A percentile compares a stretch with the other conserved stretches of the same genome.
Evolutionary conservation across 192 early-diverging fungal genomes (phyloP).

Genomic region (Coemansia guatemalensis): DNA sequence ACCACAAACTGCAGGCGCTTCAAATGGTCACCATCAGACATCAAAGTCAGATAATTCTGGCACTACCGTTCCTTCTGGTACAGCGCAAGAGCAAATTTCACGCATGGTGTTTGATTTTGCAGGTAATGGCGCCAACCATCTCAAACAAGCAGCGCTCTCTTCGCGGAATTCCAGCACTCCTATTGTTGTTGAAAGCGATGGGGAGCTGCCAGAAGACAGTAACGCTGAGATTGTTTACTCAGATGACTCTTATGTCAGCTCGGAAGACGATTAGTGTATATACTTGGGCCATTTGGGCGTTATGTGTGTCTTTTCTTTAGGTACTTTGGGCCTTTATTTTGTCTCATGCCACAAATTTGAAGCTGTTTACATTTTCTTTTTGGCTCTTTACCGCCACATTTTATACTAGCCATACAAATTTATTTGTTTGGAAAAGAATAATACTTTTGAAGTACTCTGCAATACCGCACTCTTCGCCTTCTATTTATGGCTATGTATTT

Average conservation of each 20-base stretch:
- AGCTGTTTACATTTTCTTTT: too few relatives aligned
- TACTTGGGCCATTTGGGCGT: background rate
- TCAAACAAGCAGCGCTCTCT: background rate
- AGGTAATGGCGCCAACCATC: background rate
- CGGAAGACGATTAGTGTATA: background rate
- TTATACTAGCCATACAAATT: too few relatives aligned
- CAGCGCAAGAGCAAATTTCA: constrained; percentile 25
- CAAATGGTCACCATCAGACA: background rate
- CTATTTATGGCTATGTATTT: too few relatives aligned
- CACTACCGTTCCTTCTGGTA: background rate
- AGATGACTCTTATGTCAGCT: background rate
- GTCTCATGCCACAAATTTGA: too few relatives aligned
- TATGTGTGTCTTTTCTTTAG: too few relatives aligned
- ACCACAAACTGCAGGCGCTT: background rate
- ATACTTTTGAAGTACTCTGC: too few relatives aligned
- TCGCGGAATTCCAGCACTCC: background rate
- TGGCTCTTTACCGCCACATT: too few relatives aligned
- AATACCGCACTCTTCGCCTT: too few relatives aligned
- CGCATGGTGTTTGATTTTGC: constrained; percentile 36
- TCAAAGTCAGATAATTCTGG: background rate
- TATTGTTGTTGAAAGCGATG: background rate
- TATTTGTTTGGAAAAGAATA: too few relatives aligned
- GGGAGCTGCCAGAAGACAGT: background rate
- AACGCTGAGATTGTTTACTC: background rate
- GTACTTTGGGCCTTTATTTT: too few relatives aligned